A percentile compares a stretch with the other conserved stretches of the same genome.
phyloP scores from a whole-genome alignment of 2,329 filamentous ascomycete species.

The Trichophaea hybrida region DNA sequence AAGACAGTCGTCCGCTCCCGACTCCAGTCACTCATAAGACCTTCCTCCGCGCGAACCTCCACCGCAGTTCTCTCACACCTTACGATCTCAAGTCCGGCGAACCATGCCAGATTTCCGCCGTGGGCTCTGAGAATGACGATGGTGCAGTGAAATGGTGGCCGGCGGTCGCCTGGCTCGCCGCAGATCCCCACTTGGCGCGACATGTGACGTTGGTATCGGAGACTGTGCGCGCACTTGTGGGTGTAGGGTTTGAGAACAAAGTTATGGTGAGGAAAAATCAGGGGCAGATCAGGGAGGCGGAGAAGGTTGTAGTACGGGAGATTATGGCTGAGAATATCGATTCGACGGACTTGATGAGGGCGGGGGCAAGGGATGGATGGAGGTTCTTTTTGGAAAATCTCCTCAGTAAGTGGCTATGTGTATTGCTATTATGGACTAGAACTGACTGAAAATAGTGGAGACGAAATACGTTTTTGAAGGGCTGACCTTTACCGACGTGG shows the following conservation, averaged over 20 bases:
- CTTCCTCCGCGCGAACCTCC: slow-evolving; percentile 22
- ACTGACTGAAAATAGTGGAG: slow-evolving; percentile 16
- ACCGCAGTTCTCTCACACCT: slow-evolving; percentile 12
- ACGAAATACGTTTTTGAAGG: slow-evolving; percentile 21
- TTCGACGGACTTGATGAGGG: neutral
- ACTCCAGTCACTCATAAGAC: slow-evolving; percentile 21
- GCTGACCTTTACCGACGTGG: slow-evolving; percentile 11
- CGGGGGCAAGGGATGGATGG: slow-evolving; percentile 21
- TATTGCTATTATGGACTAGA: neutral
- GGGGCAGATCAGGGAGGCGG: slow-evolving; percentile 18
- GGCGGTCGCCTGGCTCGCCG: slow-evolving; percentile 18
- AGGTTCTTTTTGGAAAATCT: slow-evolving; percentile 26
- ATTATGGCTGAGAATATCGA: slow-evolving; percentile 8
- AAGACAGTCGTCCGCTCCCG: slow-evolving; percentile 14
- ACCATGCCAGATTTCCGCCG: slow-evolving; percentile 10
- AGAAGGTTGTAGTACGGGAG: slow-evolving; percentile 21
- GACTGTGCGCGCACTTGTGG: slow-evolving; percentile 9
- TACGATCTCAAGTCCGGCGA: slow-evolving; percentile 19
- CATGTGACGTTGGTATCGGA: slow-evolving; percentile 18
- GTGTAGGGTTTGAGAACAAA: slow-evolving; percentile 19
- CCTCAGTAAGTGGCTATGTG: slow-evolving; percentile 20
- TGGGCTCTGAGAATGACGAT: neutral
- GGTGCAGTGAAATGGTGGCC: slow-evolving; percentile 11
- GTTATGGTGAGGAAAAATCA: slow-evolving; percentile 24
- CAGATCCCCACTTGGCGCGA: slow-evolving; percentile 17